Percentiles rank a stretch among this genome's conserved stretches.
Evolutionary conservation across 2,329 filamentous ascomycete genomes (phyloP).

Genomic region (Claviceps sorghi): DNA sequence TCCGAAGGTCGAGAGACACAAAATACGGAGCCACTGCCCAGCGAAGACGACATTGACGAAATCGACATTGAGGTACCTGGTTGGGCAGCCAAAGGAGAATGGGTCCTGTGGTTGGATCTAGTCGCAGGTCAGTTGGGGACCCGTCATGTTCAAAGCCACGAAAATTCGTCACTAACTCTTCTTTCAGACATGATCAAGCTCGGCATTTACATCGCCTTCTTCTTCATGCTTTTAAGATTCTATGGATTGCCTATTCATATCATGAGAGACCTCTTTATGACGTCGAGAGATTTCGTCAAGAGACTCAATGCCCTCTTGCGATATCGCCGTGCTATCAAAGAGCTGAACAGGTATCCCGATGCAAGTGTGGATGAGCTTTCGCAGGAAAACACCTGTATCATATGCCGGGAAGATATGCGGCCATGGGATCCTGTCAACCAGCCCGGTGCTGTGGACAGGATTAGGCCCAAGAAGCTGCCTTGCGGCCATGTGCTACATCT

Average conservation of each 20-base stretch:
- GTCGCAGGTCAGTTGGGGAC: slow-evolving; percentile 46
- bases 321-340: slow-evolving; percentile 79
- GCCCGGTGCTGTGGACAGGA: slow-evolving; percentile 63
- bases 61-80: slow-evolving; percentile 90
- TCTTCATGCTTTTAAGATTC: slow-evolving; percentile 81
- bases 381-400: slow-evolving; percentile 88
- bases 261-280: slow-evolving; percentile 88
- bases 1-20: slow-evolving; percentile 44
- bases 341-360: slow-evolving; percentile 92
- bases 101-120: slow-evolving; percentile 77
- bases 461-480: slow-evolving; percentile 86
- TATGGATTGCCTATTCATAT: slow-evolving; percentile 96
- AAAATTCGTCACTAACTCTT: background rate
- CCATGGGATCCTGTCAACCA: slow-evolving; percentile 49
- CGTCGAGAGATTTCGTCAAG: slow-evolving; percentile 79
- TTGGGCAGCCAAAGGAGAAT: slow-evolving; percentile 93
- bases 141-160: background rate
- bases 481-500: slow-evolving; percentile 94
- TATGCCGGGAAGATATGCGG: slow-evolving; percentile 91
- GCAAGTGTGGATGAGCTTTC: slow-evolving; percentile 74
- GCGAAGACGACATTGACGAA: slow-evolving; percentile 69
- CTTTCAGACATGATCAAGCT: slow-evolving; percentile 73
- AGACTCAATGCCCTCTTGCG: slow-evolving; percentile 76
- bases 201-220: slow-evolving; percentile 78
- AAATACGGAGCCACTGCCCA: slow-evolving; percentile 36